Evolutionary conservation across 2,329 filamentous ascomycete genomes (phyloP).

Genomic region (Monilinia laxa): DNA sequence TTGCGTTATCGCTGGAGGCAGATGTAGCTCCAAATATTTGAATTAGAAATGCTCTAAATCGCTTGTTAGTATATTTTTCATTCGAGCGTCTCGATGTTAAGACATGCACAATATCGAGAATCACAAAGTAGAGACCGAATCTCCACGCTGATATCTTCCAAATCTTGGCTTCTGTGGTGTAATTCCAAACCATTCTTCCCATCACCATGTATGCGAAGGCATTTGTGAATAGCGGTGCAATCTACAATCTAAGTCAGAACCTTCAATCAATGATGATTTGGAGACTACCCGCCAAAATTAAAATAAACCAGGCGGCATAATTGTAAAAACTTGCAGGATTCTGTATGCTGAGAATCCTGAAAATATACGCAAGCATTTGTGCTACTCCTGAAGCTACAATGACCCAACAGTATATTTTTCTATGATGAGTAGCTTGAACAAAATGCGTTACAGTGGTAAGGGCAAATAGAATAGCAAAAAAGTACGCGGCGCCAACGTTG

Average conservation of each 20-base stretch:
- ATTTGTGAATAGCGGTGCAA: constrained; percentile 36
- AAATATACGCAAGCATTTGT: constrained; percentile 29
- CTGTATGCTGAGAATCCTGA: constrained; percentile 30
- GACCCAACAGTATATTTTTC: constrained; percentile 36
- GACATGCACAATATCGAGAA: constrained; percentile 36
- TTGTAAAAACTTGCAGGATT: constrained; percentile 37
- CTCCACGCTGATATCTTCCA: constrained; percentile 30
- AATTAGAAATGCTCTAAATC: constrained; percentile 32
- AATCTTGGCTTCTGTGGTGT: constrained; percentile 29
- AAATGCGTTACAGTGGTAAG: constrained; percentile 39
- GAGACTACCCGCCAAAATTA: constrained; percentile 27
- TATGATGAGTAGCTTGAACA: constrained; percentile 40
- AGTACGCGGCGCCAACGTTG: constrained; percentile 39
- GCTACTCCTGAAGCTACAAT: constrained; percentile 24
- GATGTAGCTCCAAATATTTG: constrained; percentile 29
- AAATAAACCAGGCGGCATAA: constrained; percentile 31
- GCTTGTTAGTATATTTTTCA: constrained; percentile 9
- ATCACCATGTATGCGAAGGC: constrained; percentile 38
- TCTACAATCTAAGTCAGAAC: constrained; percentile 6
- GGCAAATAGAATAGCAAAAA: constrained; percentile 41
- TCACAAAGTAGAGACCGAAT: constrained; percentile 35
- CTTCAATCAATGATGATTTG: neutral
- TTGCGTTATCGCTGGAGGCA: constrained; percentile 42
- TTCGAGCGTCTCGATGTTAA: neutral
- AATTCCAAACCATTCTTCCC: constrained; percentile 37